Evolutionary conservation across 345 rosid genomes (phyloP).

Genomic region (Aquilaria malaccensis): DNA sequence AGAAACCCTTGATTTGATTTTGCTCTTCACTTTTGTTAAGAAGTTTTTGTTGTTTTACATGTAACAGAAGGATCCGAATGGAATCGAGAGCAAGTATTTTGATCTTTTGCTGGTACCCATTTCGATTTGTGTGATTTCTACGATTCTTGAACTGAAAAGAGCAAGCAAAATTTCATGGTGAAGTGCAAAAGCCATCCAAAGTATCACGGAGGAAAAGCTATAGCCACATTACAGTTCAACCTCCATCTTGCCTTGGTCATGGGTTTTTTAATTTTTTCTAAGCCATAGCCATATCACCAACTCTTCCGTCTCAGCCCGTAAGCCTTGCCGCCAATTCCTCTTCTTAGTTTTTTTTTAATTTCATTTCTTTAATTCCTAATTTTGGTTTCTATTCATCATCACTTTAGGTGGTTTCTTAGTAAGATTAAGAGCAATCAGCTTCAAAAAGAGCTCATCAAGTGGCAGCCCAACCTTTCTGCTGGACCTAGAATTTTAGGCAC

Average conservation of each 20-base stretch:
- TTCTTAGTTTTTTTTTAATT: not conserved
- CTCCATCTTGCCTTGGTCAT: slow-evolving; percentile 80
- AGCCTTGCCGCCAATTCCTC: slow-evolving; percentile 24
- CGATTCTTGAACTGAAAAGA: slow-evolving; percentile 47
- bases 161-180: slow-evolving; percentile 70
- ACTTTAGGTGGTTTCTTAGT: slow-evolving; percentile 42
- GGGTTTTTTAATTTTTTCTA: too few species aligned
- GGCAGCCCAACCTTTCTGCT: slow-evolving; percentile 89
- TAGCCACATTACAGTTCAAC: slow-evolving; percentile 89
- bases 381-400: not conserved
- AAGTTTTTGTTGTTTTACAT: slow-evolving; percentile 72
- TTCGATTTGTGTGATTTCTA: slow-evolving; percentile 49
- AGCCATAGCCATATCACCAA: too few species aligned
- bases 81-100: slow-evolving; percentile 65
- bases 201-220: slow-evolving; percentile 76
- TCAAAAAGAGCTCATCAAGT: slow-evolving; percentile 91
- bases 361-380: not conserved
- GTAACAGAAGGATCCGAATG: slow-evolving; percentile 62
- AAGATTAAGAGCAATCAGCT: slow-evolving; percentile 92
- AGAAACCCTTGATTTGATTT: slow-evolving; percentile 38
- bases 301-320: slow-evolving; percentile 68
- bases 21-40: slow-evolving; percentile 70
- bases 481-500: too few species aligned
- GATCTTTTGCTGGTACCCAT: slow-evolving; percentile 88
- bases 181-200: slow-evolving; percentile 71